A percentile compares a stretch with the other conserved stretches of the same genome.
These are phyloP conservation scores for Penicillium crustosum DNA, from an alignment of 2,329 filamentous ascomycete genomes.

Conservation along the genomic window DNA sequence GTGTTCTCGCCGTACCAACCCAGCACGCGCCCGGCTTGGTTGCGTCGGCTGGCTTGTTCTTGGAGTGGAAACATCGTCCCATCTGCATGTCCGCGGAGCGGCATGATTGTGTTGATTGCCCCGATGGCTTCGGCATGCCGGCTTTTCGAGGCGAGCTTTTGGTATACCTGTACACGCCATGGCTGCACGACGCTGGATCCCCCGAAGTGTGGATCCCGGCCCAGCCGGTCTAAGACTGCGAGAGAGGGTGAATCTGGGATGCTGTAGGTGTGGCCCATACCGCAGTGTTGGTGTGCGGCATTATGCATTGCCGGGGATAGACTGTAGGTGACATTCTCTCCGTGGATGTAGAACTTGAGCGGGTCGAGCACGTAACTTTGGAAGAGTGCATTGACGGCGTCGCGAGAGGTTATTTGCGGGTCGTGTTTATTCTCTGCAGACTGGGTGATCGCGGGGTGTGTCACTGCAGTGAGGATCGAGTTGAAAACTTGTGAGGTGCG, in stretches of 20 bases:
- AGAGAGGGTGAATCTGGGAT: slow-evolving; percentile 40
- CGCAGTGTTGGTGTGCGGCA: slow-evolving; percentile 41
- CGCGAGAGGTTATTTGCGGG: slow-evolving; percentile 39
- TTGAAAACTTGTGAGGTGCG: slow-evolving; percentile 49
- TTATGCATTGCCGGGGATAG: slow-evolving; percentile 48
- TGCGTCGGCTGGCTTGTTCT: slow-evolving; percentile 44
- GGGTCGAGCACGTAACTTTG: slow-evolving; percentile 45
- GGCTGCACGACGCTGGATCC: slow-evolving; percentile 47
- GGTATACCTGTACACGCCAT: slow-evolving; percentile 43
- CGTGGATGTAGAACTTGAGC: slow-evolving; percentile 45
- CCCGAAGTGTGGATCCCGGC: slow-evolving; percentile 42
- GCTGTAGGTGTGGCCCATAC: slow-evolving; percentile 42
- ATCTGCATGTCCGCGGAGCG: slow-evolving; percentile 39
- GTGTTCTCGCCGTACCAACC: slow-evolving; percentile 49
- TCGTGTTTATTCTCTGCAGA: slow-evolving; percentile 27
- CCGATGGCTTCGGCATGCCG: slow-evolving; percentile 48
- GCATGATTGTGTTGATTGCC: slow-evolving; percentile 47
- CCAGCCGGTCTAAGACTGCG: slow-evolving; percentile 38
- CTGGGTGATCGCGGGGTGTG: slow-evolving; percentile 38
- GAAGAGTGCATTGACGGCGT: slow-evolving; percentile 41
- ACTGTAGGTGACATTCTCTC: slow-evolving; percentile 44
- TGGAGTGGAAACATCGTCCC: slow-evolving; percentile 39
- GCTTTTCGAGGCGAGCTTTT: slow-evolving; percentile 41
- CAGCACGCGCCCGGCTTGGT: slow-evolving; percentile 42
- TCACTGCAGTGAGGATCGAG: slow-evolving; percentile 43